A percentile compares a stretch with the other conserved stretches of the same genome.
Conservation (phyloP, 768 basidiomycete genomes). For the Fibroporia radiculosa region DNA sequence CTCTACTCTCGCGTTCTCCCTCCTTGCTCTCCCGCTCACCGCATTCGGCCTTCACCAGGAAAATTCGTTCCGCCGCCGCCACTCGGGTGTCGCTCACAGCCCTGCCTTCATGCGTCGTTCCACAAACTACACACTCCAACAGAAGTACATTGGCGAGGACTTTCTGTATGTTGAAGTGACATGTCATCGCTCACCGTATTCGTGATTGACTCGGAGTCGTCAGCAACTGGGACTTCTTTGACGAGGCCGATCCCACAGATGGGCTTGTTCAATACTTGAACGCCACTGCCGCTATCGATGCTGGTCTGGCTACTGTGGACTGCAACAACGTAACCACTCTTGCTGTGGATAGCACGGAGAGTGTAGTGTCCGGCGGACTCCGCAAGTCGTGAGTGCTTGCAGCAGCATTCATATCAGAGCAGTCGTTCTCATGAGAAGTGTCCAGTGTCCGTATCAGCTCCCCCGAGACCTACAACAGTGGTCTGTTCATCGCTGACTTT, state of each 20-base stretch:
- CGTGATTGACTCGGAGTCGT: too few relatives aligned
- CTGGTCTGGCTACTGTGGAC: conserved; percentile 57
- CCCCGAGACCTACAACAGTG: conserved; percentile 52
- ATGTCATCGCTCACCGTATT: not conserved
- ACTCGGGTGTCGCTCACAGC: conserved; percentile 19
- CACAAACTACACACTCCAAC: conserved; percentile 28
- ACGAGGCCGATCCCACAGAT: conserved; percentile 55
- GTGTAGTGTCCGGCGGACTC: conserved; percentile 39
- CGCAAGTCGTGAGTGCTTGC: conserved; percentile 40
- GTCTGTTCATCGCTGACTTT: conserved; percentile 72
- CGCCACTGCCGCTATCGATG: conserved; percentile 36
- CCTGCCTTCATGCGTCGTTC: conserved; percentile 12
- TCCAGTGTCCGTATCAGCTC: conserved; percentile 60
- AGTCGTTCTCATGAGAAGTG: too few relatives aligned
- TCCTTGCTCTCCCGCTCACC: conserved; percentile 25
- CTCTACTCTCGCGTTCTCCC: conserved; percentile 24
- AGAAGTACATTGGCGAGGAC: conserved; percentile 40
- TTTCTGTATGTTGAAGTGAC: conserved; percentile 44
- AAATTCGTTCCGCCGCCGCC: conserved; percentile 20
- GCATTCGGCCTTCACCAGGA: conserved; percentile 28
- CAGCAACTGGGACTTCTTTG: conserved; percentile 67
- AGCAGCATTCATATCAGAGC: too few relatives aligned
- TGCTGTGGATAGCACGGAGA: conserved; percentile 52
- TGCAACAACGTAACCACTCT: conserved; percentile 48
- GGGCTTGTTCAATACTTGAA: conserved; percentile 58